Evolutionary conservation across 176 grass and related monocot species (phyloP), one percentile per base, ranked within the genome.

Genomic region (Musa troglodytarum): DNA sequence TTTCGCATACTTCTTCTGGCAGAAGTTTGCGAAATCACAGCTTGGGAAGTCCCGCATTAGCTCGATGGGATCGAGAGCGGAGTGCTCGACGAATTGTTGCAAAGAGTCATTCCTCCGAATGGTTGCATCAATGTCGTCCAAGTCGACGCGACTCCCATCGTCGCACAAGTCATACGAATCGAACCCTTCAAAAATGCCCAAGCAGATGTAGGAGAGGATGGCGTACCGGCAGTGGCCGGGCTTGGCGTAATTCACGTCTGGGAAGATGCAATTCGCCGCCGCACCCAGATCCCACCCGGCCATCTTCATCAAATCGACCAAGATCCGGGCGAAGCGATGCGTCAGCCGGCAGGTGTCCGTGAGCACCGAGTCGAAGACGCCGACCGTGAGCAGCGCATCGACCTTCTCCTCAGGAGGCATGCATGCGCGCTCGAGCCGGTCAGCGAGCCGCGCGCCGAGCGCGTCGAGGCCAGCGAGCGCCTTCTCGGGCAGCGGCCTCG

Each of bases 301-400:
- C 76, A 73, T 65, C 52, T 79, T 78, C 78, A 94, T 88, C 66
- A 91, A 76, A 70, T 94, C 88, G 9, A 81, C 88, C 17, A 91
- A 81, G 14, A 82, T 77, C 52, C 89, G 85, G 53, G 95, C 87
- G 64, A 99, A 99, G 15, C 90, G 84, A 81, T 99, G 95, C 11
- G 88, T 71, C 20, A 94, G 79, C 51, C 88, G 84, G 80, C 92
- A 88, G 25, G 90, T 87, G 52, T 99, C 95, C 23, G 88, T 92
- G 73, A 99, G 82, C 78, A 99, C 90, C 9, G 95, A 93, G 63
- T 99, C 90, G 62, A 99, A 99, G 75, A 99, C 95, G 65, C 90
- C 84, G 7, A 84, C 82, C 16, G 90, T 94, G 4, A 99, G 90
- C 86, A 99, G 78, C 67, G 82, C 80, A 54, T 89, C 90, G 57